Evolutionary conservation across 352 stramenopile genomes (phyloP).

Genomic region (Pseudoperonospora humuli): DNA sequence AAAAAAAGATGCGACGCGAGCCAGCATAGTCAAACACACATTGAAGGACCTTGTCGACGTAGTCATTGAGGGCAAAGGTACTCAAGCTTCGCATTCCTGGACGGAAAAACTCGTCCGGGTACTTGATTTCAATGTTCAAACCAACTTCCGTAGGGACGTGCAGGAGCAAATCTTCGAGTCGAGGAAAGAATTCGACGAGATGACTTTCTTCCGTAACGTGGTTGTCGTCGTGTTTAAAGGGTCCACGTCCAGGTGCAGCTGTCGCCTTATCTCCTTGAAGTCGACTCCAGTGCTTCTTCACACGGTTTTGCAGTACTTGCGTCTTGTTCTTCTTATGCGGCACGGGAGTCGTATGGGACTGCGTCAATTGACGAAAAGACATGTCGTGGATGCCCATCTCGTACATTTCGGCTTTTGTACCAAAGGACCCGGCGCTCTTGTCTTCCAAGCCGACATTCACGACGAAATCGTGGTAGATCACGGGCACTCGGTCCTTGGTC

Average conservation of each 20-base stretch:
- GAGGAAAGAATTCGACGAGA: conserved; percentile 63
- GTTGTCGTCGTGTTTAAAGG: conserved; percentile 3
- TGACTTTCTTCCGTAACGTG: conserved; percentile 30
- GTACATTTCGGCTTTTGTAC: conserved; percentile 43
- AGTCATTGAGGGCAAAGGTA: conserved; percentile 66
- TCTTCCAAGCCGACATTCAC: conserved; percentile 61
- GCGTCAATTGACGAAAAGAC: conserved; percentile 49
- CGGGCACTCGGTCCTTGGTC: conserved; percentile 63
- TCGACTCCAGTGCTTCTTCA: conserved; percentile 65
- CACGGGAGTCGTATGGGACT: conserved; percentile 35
- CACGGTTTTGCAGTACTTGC: conserved; percentile 33
- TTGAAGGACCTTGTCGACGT: conserved; percentile 60
- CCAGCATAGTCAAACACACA: conserved; percentile 64
- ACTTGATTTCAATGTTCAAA: conserved; percentile 83
- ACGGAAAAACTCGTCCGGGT: conserved; percentile 46
- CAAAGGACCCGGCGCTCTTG: conserved; percentile 32
- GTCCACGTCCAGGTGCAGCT: conserved; percentile 3
- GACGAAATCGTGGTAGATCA: conserved; percentile 78
- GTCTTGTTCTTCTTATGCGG: conserved; percentile 26
- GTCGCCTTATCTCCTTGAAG: conserved; percentile 27
- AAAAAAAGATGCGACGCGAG: conserved; percentile 68
- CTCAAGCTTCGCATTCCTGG: conserved; percentile 33
- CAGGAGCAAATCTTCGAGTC: conserved; percentile 54
- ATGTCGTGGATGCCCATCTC: conserved; percentile 69
- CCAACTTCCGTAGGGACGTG: conserved; percentile 65